Evolutionary conservation across 805 yeast species (phyloP).

Genomic region (Kuraishia cidri): DNA sequence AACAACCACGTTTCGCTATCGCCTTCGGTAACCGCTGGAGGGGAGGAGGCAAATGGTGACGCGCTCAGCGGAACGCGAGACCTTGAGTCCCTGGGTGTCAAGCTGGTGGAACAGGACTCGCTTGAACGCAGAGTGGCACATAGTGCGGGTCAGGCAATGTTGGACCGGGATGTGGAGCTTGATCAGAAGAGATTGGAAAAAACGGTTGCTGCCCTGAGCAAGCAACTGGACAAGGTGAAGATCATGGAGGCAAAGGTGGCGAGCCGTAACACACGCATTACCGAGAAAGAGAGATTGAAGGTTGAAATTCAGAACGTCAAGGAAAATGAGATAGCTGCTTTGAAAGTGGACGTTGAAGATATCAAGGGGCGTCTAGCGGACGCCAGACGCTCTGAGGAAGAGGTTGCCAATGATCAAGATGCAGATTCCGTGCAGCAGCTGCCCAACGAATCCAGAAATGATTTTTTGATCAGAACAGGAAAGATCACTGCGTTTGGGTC

Average conservation of each 20-base stretch:
- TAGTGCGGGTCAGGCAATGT: constrained; percentile 56
- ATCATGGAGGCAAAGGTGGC: constrained; percentile 37
- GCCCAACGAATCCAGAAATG: constrained; percentile 73
- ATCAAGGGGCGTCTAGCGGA: constrained; percentile 31
- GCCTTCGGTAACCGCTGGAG: no score
- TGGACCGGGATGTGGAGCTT: constrained; percentile 55
- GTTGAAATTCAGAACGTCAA: constrained; percentile 46
- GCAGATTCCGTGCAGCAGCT: constrained; percentile 24
- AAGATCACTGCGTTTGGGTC: constrained; percentile 90
- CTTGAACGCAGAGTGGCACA: constrained; percentile 68
- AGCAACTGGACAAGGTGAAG: constrained; percentile 31
- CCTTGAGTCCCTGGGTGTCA: constrained; percentile 33
- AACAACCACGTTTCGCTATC: no score
- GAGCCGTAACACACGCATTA: constrained; percentile 51
- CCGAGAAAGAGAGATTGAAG: constrained; percentile 45
- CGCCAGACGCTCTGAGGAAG: constrained; percentile 9
- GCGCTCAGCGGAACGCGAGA: no score
- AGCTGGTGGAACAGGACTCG: constrained; percentile 68
- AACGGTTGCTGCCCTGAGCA: constrained; percentile 38
- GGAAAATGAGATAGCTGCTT: constrained; percentile 39
- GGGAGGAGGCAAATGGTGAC: no score
- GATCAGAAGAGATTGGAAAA: constrained; percentile 74
- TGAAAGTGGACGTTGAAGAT: constrained; percentile 56
- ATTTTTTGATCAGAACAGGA: constrained; percentile 80
- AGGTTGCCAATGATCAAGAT: constrained; percentile 4